Evolutionary conservation across 371 early-diverging fungal species (phyloP), one percentile per base, ranked within the genome.

Genomic region (Entomophthora muscae): DNA sequence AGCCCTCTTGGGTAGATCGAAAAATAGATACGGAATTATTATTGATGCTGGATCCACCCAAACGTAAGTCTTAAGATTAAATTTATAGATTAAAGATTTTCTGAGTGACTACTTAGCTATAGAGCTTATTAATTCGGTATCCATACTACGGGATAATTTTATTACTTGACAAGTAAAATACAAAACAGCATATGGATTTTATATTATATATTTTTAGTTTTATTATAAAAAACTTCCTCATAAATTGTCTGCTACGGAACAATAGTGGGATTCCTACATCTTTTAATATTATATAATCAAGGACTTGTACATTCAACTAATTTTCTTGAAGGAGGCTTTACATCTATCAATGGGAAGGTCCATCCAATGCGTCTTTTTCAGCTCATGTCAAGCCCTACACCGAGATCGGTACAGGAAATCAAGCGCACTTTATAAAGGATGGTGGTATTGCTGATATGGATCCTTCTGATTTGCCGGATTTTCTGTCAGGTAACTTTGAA

Each of bases 21-120:
- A 13, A 13, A 22, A 7, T 42, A 54, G 42, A 21, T 61, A 61
- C 22, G 61, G 61, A 7, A 61, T 61, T 33, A 61, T 61, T 33
- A 22, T 61, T 26, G 61, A 61, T 61, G 31, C 61, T n/a, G 61
- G 61, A 24, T 32, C 33, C 3, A 61, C 61, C 21, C 61, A 61
- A 26, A 61, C 61, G 30, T 55, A 55, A 55, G 22, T 55, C 10
- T 27, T 55, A 12, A 24, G 22, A n/a, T n/a, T n/a, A n/a, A n/a
- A n/a, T n/a, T n/a, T n/a, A n/a, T n/a, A n/a, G n/a, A n/a, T n/a
- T n/a, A n/a, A n/a, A n/a, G n/a, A n/a, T n/a, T n/a, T n/a, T n/a
- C n/a, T n/a, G n/a, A n/a, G n/a, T n/a, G n/a, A n/a, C n/a, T n/a
- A n/a, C n/a, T n/a, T n/a, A n/a, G n/a, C n/a, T n/a, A n/a, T n/a